Evolutionary conservation across 1,139 yeast genomes (phyloP).

Genomic region (Candida frijolesensis): DNA sequence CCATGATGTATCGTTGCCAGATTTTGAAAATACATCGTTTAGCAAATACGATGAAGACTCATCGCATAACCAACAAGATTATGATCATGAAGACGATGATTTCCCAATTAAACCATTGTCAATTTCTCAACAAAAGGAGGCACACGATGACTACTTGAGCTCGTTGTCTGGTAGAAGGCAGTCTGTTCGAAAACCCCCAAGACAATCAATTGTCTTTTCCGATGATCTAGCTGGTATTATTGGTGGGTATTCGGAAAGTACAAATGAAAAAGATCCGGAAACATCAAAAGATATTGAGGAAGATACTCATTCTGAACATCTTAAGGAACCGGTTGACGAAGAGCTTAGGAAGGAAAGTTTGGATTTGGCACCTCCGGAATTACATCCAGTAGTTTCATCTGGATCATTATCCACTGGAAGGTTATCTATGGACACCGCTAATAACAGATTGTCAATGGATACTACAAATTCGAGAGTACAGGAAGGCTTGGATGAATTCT

Average conservation of each 20-base stretch:
- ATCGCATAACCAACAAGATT: slow-evolving; percentile 7
- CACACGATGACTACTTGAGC: slow-evolving; percentile 32
- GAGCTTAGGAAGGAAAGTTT: slow-evolving; percentile 3
- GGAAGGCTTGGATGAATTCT: slow-evolving; percentile 4
- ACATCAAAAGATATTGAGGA: slow-evolving; percentile 9
- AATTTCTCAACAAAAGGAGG: slow-evolving; percentile 14
- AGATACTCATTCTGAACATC: slow-evolving; percentile 15
- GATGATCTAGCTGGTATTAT: slow-evolving; percentile 15
- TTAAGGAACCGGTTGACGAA: slow-evolving; percentile 4
- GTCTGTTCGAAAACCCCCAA: slow-evolving; percentile 40
- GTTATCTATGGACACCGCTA: slow-evolving; percentile 30
- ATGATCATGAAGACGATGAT: slow-evolving; percentile 18
- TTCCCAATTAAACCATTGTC: slow-evolving; percentile 32
- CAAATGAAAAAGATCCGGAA: not conserved
- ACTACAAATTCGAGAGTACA: slow-evolving; percentile 3
- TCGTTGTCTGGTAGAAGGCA: slow-evolving; percentile 32
- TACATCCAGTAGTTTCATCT: slow-evolving; percentile 32
- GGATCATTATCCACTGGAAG: slow-evolving; percentile 47
- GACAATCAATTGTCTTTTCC: slow-evolving; percentile 11
- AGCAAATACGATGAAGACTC: slow-evolving; percentile 5
- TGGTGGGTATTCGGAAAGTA: slow-evolving; percentile 19
- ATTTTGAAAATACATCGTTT: slow-evolving; percentile 7
- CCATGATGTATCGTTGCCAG: slow-evolving; percentile 21
- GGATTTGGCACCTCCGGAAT: slow-evolving; percentile 14
- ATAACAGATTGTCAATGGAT: slow-evolving; percentile 36